Evolutionary conservation across 2,329 filamentous ascomycete species (phyloP), one percentile per base, ranked within the genome.

Genomic region (Trichoderma aggressivum): DNA sequence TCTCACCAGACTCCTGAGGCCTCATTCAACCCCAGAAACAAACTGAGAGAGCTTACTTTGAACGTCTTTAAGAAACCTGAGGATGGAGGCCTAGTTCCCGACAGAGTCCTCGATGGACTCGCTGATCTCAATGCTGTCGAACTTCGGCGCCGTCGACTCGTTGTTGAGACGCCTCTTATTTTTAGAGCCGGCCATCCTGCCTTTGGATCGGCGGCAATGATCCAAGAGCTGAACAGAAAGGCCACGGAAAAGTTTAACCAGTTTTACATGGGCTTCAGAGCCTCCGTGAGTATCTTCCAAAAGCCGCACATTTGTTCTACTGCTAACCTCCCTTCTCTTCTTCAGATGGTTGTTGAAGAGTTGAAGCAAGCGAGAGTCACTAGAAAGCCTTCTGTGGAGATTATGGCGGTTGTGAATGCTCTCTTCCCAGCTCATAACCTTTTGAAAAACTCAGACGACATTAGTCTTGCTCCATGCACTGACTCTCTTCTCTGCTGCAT

Each of bases 331-430:
- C 7, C 24, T 8, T 47, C 32, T 30, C n/a, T 55, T 28, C 8
- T 50, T 56, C 24, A 63, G 59, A 71, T 34, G 39, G 21, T 58
- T 62, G 16, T 68, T 60, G 34, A 71, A 43, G 58, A 70, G 62
- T 21, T 72, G 39, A 32, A 58, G 24, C 34, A 70, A 21, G 70
- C 71, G 24, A 36, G 55, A 24, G 47, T 72, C 2, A 18, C 47
- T 21, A 68, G 65, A 63, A 74, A 74, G 30, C 70, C 75, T 16
- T 53, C 62, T 3, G 68, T 74, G 7, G 72, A 74, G 16, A 75
- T 80, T 39, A 78, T 82, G 80, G 80, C 79, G 26, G 74, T 76
- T 7, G 73, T 82, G 28, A 82, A 82, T 62, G 76, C 81, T 7
- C 73, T 82, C 24, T 80, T 82, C 39, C 79, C 81, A 1, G 70